Percentiles rank a stretch among this genome's conserved stretches.
Conservation (phyloP, 2,329 filamentous ascomycete genomes). For the Thelonectria discophora region DNA sequence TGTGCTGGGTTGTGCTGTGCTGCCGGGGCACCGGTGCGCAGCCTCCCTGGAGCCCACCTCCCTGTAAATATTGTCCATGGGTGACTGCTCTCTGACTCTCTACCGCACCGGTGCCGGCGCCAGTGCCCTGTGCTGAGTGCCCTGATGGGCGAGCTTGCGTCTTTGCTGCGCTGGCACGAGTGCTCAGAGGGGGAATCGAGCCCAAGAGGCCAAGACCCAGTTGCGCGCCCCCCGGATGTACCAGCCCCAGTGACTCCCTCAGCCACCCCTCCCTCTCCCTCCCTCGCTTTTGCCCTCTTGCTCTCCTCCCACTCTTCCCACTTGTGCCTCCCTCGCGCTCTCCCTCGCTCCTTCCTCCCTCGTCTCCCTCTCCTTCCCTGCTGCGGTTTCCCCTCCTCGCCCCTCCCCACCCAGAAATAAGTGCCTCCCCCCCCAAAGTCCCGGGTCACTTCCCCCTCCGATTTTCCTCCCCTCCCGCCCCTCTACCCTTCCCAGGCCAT, state of each 20-base stretch:
- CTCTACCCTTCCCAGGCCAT: slow-evolving; percentile 40
- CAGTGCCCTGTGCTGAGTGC: slow-evolving; percentile 20
- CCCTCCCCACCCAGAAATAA: slow-evolving; percentile 41
- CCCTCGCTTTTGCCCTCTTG: slow-evolving; percentile 17
- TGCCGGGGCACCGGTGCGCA: background rate
- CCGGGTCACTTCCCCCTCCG: slow-evolving; percentile 38
- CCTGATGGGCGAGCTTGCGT: slow-evolving; percentile 20
- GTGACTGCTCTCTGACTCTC: background rate
- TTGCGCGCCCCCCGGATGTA: slow-evolving; percentile 18
- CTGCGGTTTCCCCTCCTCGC: slow-evolving; percentile 39
- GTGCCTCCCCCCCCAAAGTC: slow-evolving; percentile 34
- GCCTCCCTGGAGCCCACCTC: slow-evolving; percentile 6
- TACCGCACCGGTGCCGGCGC: slow-evolving; percentile 14
- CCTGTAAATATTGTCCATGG: background rate
- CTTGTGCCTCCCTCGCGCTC: background rate
- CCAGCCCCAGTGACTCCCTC: slow-evolving; percentile 40
- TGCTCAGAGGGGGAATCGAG: slow-evolving; percentile 36
- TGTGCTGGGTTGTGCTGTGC: slow-evolving; percentile 20
- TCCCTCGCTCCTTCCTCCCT: slow-evolving; percentile 38
- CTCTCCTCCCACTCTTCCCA: slow-evolving; percentile 27
- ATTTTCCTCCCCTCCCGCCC: slow-evolving; percentile 42
- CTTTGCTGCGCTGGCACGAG: slow-evolving; percentile 41
- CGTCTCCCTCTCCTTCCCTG: slow-evolving; percentile 31
- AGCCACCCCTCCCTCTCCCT: slow-evolving; percentile 43
- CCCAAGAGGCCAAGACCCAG: slow-evolving; percentile 10